Evolutionary conservation across 805 yeast species (phyloP).

Genomic region (Lipomyces japonicus): DNA sequence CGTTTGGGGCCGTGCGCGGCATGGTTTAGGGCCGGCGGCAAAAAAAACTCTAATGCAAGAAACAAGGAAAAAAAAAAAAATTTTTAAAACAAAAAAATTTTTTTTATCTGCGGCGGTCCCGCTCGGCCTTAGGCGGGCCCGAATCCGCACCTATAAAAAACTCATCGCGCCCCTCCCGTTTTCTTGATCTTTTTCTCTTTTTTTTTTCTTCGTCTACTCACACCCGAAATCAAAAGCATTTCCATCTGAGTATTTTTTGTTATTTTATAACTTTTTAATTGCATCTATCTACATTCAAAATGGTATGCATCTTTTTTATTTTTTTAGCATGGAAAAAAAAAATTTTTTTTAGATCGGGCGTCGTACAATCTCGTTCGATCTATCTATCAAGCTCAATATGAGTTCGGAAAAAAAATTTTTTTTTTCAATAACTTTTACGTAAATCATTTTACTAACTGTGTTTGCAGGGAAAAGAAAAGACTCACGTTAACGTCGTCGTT

Average conservation of each 20-base stretch:
- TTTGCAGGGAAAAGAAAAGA: constrained; percentile 41
- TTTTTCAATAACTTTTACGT: background rate
- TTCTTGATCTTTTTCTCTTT: constrained; percentile 29
- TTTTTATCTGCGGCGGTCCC: too few relatives aligned
- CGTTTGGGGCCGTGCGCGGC: too few relatives aligned
- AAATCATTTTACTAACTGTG: constrained; percentile 1
- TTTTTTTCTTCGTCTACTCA: constrained; percentile 40
- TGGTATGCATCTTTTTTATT: constrained; percentile 31
- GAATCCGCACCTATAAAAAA: constrained; percentile 11
- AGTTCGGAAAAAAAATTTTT: constrained; percentile 1
- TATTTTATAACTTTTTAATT: constrained; percentile 5
- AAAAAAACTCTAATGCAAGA: too few relatives aligned
- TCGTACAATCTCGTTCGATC: background rate
- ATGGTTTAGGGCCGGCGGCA: too few relatives aligned
- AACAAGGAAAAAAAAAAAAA: constrained; percentile 1
- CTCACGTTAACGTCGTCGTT: constrained; percentile 99
- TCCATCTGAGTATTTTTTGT: constrained; percentile 38
- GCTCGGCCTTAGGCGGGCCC: too few relatives aligned
- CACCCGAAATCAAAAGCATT: constrained; percentile 43
- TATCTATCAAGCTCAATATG: background rate
- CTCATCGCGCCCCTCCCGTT: constrained; percentile 10
- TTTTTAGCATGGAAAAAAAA: background rate
- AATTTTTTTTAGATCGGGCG: background rate
- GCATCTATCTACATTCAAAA: constrained; percentile 21
- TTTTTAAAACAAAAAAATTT: background rate